These are phyloP conservation scores for Przewalskia tangutica DNA, from an alignment of 257 asterid species.

Conservation along the genomic window DNA sequence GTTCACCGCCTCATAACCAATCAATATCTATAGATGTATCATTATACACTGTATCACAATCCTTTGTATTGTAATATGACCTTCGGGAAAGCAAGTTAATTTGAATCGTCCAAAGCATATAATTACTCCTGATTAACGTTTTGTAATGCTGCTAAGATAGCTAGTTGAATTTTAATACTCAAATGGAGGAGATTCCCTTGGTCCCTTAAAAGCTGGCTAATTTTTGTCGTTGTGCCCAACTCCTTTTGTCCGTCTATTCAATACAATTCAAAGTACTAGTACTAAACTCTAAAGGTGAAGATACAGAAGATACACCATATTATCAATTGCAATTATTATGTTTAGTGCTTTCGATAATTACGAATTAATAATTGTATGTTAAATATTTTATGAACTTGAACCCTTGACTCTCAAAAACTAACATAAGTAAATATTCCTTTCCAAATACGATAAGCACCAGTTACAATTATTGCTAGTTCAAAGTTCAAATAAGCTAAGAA, in stretches of 20 bases:
- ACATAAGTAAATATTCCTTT: not conserved
- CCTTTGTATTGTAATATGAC: not conserved
- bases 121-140: not conserved
- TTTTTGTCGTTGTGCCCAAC: conserved; percentile 43
- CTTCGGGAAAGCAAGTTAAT: not conserved
- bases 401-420: not conserved
- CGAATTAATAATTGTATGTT: not conserved
- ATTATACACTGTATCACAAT: not conserved
- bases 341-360: not conserved
- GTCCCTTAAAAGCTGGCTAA: conserved; percentile 46
- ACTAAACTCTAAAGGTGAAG: not conserved
- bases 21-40: not conserved
- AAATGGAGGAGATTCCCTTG: conserved; percentile 28
- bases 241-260: not conserved
- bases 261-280: not conserved
- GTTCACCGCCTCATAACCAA: not conserved
- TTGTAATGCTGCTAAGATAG: not conserved
- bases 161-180: not conserved
- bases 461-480: not conserved
- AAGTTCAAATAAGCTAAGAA: not conserved
- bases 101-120: not conserved
- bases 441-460: not conserved
- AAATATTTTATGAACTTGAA: not conserved
- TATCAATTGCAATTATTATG: not conserved
- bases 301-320: not conserved